Conservation (phyloP, 2,329 filamentous ascomycete species). For the Fusarium napiforme region DNA sequence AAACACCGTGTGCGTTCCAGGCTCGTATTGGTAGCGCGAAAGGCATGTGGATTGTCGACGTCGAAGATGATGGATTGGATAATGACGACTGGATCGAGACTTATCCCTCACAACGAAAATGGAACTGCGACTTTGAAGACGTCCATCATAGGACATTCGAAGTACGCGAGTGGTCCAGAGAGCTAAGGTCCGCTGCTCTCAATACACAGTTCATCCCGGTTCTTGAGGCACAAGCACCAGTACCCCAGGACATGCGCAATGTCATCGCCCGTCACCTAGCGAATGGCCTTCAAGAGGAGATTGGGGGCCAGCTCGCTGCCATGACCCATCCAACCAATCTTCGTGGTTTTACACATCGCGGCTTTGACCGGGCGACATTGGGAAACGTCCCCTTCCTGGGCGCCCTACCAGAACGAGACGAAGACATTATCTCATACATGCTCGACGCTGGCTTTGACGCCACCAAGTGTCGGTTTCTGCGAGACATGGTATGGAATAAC, state of each 20-base stretch:
- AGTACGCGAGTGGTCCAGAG: constrained; percentile 57
- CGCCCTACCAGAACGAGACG: constrained; percentile 60
- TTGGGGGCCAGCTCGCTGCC: constrained; percentile 62
- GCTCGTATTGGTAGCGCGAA: constrained; percentile 78
- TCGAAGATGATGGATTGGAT: constrained; percentile 52
- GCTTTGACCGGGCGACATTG: constrained; percentile 53
- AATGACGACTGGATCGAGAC: constrained; percentile 73
- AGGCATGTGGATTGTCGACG: constrained; percentile 77
- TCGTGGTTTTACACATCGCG: constrained; percentile 64
- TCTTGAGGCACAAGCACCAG: constrained; percentile 67
- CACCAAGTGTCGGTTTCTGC: constrained; percentile 58
- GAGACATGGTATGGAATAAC: constrained; percentile 58
- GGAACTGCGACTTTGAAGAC: constrained; percentile 62
- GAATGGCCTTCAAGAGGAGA: constrained; percentile 61
- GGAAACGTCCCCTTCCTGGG: constrained; percentile 57
- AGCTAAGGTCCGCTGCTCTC: constrained; percentile 60
- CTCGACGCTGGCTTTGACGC: constrained; percentile 70
- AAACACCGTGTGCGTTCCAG: constrained; percentile 74
- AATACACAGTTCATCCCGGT: constrained; percentile 78
- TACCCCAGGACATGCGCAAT: constrained; percentile 56
- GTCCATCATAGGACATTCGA: constrained; percentile 72
- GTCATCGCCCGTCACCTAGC: constrained; percentile 62
- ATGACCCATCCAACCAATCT: constrained; percentile 62
- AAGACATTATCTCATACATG: constrained; percentile 66
- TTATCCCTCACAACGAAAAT: constrained; percentile 75